Conservation (phyloP, 352 stramenopile species). For the Phytophthora tentaculata region DNA sequence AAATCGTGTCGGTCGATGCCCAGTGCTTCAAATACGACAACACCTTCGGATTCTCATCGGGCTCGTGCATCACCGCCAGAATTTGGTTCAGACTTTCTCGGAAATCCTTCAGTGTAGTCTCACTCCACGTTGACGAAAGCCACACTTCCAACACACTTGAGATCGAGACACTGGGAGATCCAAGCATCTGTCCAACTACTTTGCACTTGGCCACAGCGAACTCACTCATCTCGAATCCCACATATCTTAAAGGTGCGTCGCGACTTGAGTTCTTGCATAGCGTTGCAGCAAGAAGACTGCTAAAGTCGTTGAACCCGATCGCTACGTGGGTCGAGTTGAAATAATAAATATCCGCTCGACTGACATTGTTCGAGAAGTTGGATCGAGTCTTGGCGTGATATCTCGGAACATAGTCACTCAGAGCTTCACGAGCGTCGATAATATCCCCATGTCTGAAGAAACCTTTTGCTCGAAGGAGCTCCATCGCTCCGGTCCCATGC, state of each 20-base stretch:
- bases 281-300: constrained; percentile 20
- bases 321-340: constrained; percentile 39
- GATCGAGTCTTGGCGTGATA: constrained; percentile 6
- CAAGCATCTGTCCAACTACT: constrained; percentile 1
- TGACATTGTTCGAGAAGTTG: constrained; percentile 6
- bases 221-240: constrained; percentile 9
- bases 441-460: background rate
- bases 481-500: constrained; percentile 28
- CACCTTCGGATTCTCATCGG: constrained; percentile 27
- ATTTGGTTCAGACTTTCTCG: constrained; percentile 13
- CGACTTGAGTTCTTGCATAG: constrained; percentile 5
- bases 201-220: constrained; percentile 8
- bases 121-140: constrained; percentile 9
- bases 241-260: background rate
- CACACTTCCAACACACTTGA: constrained; percentile 2
- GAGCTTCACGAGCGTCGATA: background rate
- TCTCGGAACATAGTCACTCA: background rate
- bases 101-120: background rate
- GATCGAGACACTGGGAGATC: background rate
- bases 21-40: constrained; percentile 34
- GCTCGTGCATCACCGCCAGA: constrained; percentile 3
- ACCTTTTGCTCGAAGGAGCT: constrained; percentile 9
- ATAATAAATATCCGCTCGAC: constrained; percentile 5
- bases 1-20: constrained; percentile 24
- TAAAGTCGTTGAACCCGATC: constrained; percentile 42